Conservation (phyloP, 148 eudicot species). For the Fallopia convolvulus region DNA sequence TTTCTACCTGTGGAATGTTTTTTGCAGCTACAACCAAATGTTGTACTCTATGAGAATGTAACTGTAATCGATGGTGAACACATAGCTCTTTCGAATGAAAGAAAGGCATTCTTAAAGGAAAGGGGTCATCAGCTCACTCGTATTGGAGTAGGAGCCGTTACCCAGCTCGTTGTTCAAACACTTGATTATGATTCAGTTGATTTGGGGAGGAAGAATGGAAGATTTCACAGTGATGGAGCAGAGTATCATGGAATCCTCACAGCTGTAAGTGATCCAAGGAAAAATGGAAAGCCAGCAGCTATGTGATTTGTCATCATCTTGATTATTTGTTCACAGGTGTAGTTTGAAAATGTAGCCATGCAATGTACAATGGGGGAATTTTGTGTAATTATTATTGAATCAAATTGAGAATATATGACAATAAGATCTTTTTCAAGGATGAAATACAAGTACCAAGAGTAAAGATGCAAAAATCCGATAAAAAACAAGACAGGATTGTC, state of each 20-base stretch:
- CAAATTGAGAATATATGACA: neutral
- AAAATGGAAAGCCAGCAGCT: conserved; percentile 77
- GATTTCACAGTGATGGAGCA: conserved; percentile 5
- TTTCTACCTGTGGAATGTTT: neutral
- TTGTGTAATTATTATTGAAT: neutral
- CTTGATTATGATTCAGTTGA: conserved; percentile 21
- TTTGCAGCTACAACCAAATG: conserved; percentile 65
- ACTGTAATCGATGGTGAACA: conserved; percentile 81
- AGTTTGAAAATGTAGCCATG: neutral
- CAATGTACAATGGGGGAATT: neutral
- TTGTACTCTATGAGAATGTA: conserved; percentile 70
- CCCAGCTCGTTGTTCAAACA: conserved; percentile 72
- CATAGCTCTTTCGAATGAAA: conserved; percentile 53
- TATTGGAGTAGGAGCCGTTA: conserved; percentile 43
- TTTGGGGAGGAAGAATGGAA: conserved; percentile 27
- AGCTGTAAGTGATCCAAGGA: conserved; percentile 77
- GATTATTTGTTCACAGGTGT: neutral
- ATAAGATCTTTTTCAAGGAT: neutral
- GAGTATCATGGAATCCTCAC: conserved; percentile 54
- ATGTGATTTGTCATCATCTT: conserved; percentile 24
- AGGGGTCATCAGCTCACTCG: conserved; percentile 62
- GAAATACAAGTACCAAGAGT: neutral
- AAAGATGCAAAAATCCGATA: neutral
- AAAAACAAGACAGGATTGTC: neutral
- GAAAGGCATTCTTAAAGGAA: conserved; percentile 46